A percentile compares a stretch with the other conserved stretches of the same genome.
Evolutionary conservation across 306 rosid genomes (phyloP).

Genomic region (Fragaria nilgerrensis): DNA sequence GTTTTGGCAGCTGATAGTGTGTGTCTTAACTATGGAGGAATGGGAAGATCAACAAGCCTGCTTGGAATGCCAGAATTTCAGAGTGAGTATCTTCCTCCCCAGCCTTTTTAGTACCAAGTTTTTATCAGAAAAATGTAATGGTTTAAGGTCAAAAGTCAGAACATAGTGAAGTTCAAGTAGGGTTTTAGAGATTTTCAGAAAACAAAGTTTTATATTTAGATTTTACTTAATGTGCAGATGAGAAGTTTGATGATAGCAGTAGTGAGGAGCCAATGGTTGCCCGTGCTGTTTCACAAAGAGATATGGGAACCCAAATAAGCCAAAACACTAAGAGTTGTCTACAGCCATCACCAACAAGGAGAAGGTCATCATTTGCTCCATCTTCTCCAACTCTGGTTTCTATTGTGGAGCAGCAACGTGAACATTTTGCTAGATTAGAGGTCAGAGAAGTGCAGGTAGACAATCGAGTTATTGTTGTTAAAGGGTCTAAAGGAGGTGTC

Average conservation of each 20-base stretch:
- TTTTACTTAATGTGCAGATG: slow-evolving; percentile 38
- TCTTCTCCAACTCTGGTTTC: slow-evolving; percentile 38
- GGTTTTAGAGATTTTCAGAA: background rate
- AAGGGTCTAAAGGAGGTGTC: slow-evolving; percentile 43
- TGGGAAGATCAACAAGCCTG: slow-evolving; percentile 26
- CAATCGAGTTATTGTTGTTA: slow-evolving; percentile 44
- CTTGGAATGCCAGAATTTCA: slow-evolving; percentile 51
- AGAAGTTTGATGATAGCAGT: slow-evolving; percentile 30
- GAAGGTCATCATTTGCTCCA: slow-evolving; percentile 29
- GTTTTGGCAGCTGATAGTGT: slow-evolving; percentile 64
- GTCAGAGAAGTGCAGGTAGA: slow-evolving; percentile 85
- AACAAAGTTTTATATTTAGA: background rate
- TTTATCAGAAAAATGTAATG: background rate
- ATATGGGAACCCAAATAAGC: slow-evolving; percentile 79
- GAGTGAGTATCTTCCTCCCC: slow-evolving; percentile 42
- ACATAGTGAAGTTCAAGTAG: background rate
- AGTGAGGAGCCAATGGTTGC: slow-evolving; percentile 31
- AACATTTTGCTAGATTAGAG: slow-evolving; percentile 38
- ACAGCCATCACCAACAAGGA: slow-evolving; percentile 32
- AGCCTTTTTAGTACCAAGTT: slow-evolving; percentile 41
- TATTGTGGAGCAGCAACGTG: slow-evolving; percentile 32
- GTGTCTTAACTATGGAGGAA: slow-evolving; percentile 38
- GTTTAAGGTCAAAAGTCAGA: background rate
- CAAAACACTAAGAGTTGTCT: slow-evolving; percentile 29
- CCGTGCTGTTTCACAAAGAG: slow-evolving; percentile 39